Conservation (phyloP, 208 protist species). For the Leishmania martiniquensis region DNA sequence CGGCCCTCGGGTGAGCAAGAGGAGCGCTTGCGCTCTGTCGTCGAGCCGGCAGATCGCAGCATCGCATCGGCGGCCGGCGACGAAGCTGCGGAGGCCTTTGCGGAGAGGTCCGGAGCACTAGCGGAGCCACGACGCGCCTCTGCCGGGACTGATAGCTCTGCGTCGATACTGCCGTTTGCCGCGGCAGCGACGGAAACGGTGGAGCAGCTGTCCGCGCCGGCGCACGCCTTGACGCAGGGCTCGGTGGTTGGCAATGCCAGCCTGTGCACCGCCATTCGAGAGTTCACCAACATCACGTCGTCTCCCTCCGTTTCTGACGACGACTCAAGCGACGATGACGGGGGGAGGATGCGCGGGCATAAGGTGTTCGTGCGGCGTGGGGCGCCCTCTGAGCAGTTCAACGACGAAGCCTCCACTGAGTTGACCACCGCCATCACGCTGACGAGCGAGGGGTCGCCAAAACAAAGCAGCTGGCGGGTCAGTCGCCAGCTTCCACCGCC, state of each 20-base stretch:
- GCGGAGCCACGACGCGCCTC: constrained; percentile 1
- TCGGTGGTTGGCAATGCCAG: constrained; percentile 14
- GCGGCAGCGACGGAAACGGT: constrained; percentile 7
- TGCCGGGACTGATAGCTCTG: neutral
- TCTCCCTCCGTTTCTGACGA: constrained; percentile 12
- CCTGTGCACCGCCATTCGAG: constrained; percentile 23
- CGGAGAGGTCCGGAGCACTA: neutral
- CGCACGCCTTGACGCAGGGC: constrained; percentile 6
- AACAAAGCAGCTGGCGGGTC: neutral
- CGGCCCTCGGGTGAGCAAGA: constrained; percentile 23
- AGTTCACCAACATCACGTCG: constrained; percentile 23
- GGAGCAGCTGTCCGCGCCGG: constrained; percentile 26
- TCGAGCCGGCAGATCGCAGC: constrained; percentile 30
- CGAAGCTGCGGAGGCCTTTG: neutral
- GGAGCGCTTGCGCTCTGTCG: constrained; percentile 19
- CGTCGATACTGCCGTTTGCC: neutral
- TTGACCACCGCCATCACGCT: constrained; percentile 19
- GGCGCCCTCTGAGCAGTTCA: constrained; percentile 14
- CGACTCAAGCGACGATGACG: constrained; percentile 17
- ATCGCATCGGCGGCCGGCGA: constrained; percentile 27
- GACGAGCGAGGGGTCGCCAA: constrained; percentile 16
- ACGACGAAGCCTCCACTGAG: constrained; percentile 37
- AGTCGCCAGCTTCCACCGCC: neutral
- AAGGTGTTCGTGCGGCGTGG: neutral
- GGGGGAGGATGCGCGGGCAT: neutral